These are phyloP conservation scores for Cladorrhinum sp. DNA, from an alignment of 2,329 filamentous ascomycete species.

Conservation along the genomic window DNA sequence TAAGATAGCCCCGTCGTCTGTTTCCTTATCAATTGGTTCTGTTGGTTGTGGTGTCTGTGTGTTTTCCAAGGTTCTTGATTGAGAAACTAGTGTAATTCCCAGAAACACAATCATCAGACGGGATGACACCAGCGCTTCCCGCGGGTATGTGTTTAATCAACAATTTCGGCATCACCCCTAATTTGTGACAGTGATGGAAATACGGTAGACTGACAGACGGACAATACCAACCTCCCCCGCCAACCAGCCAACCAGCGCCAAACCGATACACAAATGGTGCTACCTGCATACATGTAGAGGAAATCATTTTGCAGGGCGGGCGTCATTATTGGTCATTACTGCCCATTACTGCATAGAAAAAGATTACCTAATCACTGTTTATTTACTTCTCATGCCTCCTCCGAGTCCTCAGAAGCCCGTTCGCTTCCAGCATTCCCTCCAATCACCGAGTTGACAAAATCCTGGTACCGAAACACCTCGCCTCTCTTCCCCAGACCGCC, in stretches of 20 bases:
- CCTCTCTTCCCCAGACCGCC: constrained; percentile 62
- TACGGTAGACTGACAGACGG: neutral
- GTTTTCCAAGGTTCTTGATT: neutral
- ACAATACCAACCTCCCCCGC: neutral
- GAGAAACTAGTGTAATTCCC: neutral
- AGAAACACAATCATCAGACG: neutral
- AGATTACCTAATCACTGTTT: neutral
- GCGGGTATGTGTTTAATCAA: neutral
- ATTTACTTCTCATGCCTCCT: constrained; percentile 20
- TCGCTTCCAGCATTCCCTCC: constrained; percentile 47
- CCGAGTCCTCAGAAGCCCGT: constrained; percentile 27
- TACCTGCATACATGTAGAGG: neutral
- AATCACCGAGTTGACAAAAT: constrained; percentile 74
- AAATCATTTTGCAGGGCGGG: neutral
- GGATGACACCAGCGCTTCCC: constrained; percentile 3
- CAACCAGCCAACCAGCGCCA: neutral
- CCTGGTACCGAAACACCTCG: constrained; percentile 90
- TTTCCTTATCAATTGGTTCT: neutral
- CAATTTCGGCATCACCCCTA: neutral
- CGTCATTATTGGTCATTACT: neutral
- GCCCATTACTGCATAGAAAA: neutral
- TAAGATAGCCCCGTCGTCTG: neutral
- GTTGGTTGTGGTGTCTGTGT: neutral
- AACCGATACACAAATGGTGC: neutral
- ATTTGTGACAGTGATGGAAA: neutral